Evolutionary conservation across 2,329 filamentous ascomycete genomes (phyloP).

Genomic region (Ascochyta viciae-villosae): DNA sequence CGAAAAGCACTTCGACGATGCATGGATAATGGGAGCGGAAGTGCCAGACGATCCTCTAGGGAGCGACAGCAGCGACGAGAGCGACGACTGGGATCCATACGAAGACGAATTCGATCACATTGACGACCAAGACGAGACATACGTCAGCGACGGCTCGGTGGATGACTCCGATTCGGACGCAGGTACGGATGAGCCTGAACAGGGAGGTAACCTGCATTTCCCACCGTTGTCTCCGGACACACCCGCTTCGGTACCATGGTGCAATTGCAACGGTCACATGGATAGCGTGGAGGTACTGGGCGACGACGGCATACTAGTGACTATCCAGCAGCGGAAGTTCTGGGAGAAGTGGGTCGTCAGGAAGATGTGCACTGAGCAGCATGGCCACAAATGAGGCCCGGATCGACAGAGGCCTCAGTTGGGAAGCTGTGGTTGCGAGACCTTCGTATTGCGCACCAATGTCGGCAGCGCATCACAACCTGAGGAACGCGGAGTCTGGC

Average conservation of each 20-base stretch:
- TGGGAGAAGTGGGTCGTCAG: constrained; percentile 64
- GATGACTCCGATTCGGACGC: constrained; percentile 44
- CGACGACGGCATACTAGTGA: constrained; percentile 58
- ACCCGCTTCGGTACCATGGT: constrained; percentile 56
- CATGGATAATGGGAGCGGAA: constrained; percentile 55
- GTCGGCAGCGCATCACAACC: not conserved
- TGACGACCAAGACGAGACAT: constrained; percentile 40
- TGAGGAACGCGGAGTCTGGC: constrained; percentile 2
- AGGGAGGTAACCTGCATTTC: constrained; percentile 54
- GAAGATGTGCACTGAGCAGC: constrained; percentile 53
- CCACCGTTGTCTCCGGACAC: constrained; percentile 55
- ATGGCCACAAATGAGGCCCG: constrained; percentile 45
- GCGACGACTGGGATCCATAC: constrained; percentile 45
- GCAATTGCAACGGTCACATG: constrained; percentile 53
- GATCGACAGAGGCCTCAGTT: not conserved
- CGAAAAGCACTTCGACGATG: constrained; percentile 60
- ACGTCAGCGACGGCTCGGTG: constrained; percentile 44
- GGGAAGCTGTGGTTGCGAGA: not conserved
- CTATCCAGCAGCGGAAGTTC: constrained; percentile 58
- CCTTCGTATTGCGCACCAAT: not conserved
- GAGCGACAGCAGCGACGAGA: constrained; percentile 53
- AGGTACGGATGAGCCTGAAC: constrained; percentile 47
- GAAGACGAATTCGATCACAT: constrained; percentile 40
- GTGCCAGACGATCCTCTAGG: constrained; percentile 55
- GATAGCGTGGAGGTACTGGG: constrained; percentile 55